phyloP scores from a whole-genome alignment of 140 eudicot genomes.

The Erigeron philadelphicus region DNA sequence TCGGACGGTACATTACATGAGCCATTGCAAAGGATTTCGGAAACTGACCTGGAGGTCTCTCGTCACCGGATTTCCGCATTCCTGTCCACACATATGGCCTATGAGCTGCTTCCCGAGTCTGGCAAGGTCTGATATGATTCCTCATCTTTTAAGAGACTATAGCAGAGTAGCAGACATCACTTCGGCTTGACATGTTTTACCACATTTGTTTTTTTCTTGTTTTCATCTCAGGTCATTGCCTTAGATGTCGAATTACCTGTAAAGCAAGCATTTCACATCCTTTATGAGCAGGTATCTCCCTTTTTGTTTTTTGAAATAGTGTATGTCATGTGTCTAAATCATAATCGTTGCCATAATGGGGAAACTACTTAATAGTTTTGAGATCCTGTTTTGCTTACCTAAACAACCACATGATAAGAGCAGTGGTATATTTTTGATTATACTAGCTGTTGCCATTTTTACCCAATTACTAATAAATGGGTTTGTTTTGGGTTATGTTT shows the following conservation, averaged over 20 bases:
- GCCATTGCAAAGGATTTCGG: constrained; percentile 51
- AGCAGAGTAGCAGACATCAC: background rate
- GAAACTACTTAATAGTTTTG: too few relatives aligned
- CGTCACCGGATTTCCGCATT: constrained; percentile 69
- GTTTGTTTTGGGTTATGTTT: too few relatives aligned
- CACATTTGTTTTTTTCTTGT: background rate
- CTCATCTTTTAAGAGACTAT: background rate
- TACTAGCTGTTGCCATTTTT: background rate
- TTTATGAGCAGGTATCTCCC: constrained; percentile 78
- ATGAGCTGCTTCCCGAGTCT: constrained; percentile 96
- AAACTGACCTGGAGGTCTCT: constrained; percentile 71
- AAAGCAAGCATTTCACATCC: constrained; percentile 93
- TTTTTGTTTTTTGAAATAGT: constrained; percentile 13
- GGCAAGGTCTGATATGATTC: constrained; percentile 67
- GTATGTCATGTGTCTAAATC: background rate
- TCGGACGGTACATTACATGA: constrained; percentile 54
- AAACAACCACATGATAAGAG: background rate
- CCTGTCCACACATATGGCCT: constrained; percentile 72
- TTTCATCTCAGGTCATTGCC: constrained; percentile 73
- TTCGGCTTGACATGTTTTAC: background rate
- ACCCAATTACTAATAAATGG: too few relatives aligned
- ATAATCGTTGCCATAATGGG: background rate
- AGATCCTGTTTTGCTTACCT: too few relatives aligned
- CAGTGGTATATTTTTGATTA: background rate
- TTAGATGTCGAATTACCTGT: constrained; percentile 94